phyloP scores from a whole-genome alignment of 164 flowering plant genomes.

The Nelumbo lutea region DNA sequence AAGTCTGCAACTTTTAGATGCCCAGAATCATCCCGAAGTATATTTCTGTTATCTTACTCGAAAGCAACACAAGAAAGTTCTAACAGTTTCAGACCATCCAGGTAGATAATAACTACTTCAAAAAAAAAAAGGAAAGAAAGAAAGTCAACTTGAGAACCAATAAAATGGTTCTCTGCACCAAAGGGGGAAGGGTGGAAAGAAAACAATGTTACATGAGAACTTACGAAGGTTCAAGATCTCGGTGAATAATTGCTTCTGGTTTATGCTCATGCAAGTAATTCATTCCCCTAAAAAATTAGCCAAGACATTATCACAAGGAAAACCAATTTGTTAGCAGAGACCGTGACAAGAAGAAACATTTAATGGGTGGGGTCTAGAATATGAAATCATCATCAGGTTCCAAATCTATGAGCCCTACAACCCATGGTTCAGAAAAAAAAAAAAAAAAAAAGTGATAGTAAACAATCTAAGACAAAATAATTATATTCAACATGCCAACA shows the following conservation, averaged over 20 bases:
- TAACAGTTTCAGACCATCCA: conserved; percentile 16
- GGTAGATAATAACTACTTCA: conserved; percentile 4
- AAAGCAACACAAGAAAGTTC: conserved; percentile 26
- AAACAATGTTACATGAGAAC: conserved; percentile 20
- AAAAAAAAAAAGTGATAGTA: too few species aligned
- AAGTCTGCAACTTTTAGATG: conserved; percentile 98
- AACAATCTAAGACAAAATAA: too few species aligned
- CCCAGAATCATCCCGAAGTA: conserved; percentile 96
- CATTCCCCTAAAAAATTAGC: conserved; percentile 77
- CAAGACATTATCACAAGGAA: neutral
- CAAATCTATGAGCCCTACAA: neutral
- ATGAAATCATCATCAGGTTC: neutral
- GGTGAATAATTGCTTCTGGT: conserved; percentile 82
- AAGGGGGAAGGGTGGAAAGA: neutral
- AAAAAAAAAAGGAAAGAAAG: neutral
- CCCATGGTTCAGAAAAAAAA: too few species aligned
- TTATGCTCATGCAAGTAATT: conserved; percentile 89
- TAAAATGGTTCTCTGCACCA: neutral
- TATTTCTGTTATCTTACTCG: conserved; percentile 72
- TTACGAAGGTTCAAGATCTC: conserved; percentile 99
- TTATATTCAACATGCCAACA: too few species aligned
- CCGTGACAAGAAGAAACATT: neutral
- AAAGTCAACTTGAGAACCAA: too few species aligned
- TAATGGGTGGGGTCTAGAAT: neutral
- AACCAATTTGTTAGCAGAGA: neutral